These are phyloP conservation scores for Umbilicus rupestris DNA, from an alignment of 164 flowering plant genomes.

Conservation along the genomic window DNA sequence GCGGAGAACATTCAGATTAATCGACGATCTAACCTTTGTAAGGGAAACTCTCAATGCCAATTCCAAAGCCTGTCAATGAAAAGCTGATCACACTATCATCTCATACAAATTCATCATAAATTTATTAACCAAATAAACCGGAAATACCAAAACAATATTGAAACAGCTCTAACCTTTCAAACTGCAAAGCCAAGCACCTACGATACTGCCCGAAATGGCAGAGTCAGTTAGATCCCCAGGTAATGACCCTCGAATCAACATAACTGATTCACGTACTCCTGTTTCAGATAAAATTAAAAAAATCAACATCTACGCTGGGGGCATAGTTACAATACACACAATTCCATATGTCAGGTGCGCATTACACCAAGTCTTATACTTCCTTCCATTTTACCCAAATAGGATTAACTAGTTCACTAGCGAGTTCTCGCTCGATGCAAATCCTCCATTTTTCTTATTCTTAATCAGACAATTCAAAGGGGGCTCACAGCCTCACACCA, in stretches of 20 bases:
- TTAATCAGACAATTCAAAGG: too few species aligned
- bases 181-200: constrained; percentile 2
- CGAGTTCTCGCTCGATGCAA: too few species aligned
- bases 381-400: too few species aligned
- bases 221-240: constrained; percentile 3
- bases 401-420: too few species aligned
- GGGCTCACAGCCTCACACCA: too few species aligned
- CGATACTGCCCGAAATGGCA: neutral
- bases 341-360: too few species aligned
- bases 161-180: neutral
- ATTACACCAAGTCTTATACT: too few species aligned
- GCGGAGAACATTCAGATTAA: neutral
- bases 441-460: too few species aligned
- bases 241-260: neutral
- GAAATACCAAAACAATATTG: neutral
- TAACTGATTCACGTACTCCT: constrained; percentile 3
- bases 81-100: neutral
- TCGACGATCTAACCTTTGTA: neutral
- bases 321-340: neutral
- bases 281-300: neutral
- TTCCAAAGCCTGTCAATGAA: constrained; percentile 4
- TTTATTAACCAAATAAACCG: too few species aligned
- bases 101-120: neutral
- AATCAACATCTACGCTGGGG: neutral
- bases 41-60: constrained; percentile 4